These are phyloP conservation scores for Fusarium devonianum DNA, from an alignment of 2,329 filamentous ascomycete species.

Conservation along the genomic window DNA sequence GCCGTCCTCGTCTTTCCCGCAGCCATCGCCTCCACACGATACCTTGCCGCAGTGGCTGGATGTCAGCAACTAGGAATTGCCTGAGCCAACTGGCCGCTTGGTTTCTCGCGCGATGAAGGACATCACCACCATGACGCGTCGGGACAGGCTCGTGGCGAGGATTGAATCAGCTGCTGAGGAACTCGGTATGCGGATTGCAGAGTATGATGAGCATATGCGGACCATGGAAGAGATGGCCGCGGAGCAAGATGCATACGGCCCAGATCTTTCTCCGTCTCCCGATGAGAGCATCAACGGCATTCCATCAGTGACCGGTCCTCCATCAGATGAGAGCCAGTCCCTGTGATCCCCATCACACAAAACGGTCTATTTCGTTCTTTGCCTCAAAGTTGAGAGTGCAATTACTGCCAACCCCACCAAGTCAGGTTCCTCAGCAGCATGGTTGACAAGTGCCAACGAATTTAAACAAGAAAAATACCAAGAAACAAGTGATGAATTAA, in stretches of 20 bases:
- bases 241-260: constrained; percentile 38
- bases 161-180: constrained; percentile 63
- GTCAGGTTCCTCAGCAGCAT: neutral
- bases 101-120: constrained; percentile 54
- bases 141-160: constrained; percentile 56
- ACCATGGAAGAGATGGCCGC: constrained; percentile 40
- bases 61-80: constrained; percentile 48
- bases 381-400: neutral
- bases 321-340: neutral
- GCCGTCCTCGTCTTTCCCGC: neutral
- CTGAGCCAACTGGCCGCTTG: constrained; percentile 33
- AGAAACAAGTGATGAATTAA: neutral
- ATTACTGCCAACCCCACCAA: neutral
- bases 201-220: constrained; percentile 56
- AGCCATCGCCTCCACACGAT: constrained; percentile 36
- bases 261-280: constrained; percentile 30
- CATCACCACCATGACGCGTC: constrained; percentile 52
- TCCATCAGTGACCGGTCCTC: too few relatives aligned
- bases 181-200: constrained; percentile 59
- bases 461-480: neutral
- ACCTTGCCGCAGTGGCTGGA: constrained; percentile 34
- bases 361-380: neutral
- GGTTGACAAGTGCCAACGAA: neutral
- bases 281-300: constrained; percentile 22
- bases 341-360: constrained; percentile 3